phyloP scores from a whole-genome alignment of 371 early-diverging fungal species.

The Mucor piriformis region DNA sequence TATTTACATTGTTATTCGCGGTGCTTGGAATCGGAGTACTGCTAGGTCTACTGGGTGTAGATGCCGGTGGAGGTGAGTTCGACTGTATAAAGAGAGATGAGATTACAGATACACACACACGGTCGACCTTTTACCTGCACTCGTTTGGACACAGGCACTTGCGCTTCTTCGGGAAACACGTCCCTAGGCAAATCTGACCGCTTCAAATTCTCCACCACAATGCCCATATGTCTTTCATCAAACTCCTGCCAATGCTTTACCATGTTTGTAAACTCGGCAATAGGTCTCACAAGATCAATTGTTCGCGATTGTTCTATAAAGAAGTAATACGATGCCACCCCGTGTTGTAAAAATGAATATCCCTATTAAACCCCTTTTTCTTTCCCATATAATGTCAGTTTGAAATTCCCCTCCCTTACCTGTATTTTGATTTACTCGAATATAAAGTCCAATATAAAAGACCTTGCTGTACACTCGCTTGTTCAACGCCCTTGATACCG shows the following conservation, averaged over 20 bases:
- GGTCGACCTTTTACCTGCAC: neutral
- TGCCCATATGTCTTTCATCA: constrained; percentile 65
- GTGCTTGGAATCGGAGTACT: neutral
- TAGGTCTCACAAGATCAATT: constrained; percentile 75
- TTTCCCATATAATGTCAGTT: too few species aligned
- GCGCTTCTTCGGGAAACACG: neutral
- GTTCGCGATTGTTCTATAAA: constrained; percentile 40
- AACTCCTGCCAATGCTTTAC: constrained; percentile 74
- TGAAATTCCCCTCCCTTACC: constrained; percentile 35
- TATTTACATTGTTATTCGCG: neutral
- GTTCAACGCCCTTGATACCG: neutral
- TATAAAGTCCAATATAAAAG: constrained; percentile 85
- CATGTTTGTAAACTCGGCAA: constrained; percentile 70
- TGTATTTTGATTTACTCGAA: constrained; percentile 46
- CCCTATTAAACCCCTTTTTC: too few species aligned
- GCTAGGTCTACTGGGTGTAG: neutral
- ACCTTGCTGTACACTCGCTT: constrained; percentile 63
- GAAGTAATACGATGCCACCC: neutral
- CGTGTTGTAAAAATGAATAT: constrained; percentile 1
- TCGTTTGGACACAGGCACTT: neutral
- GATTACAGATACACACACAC: neutral
- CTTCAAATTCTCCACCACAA: constrained; percentile 31
- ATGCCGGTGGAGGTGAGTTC: neutral
- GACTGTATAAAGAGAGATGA: neutral
- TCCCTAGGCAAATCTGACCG: constrained; percentile 3